These are phyloP conservation scores for Polytrichum commune DNA, from an alignment of 225 moss, liverwort and hornwort species.

Conservation along the genomic window DNA sequence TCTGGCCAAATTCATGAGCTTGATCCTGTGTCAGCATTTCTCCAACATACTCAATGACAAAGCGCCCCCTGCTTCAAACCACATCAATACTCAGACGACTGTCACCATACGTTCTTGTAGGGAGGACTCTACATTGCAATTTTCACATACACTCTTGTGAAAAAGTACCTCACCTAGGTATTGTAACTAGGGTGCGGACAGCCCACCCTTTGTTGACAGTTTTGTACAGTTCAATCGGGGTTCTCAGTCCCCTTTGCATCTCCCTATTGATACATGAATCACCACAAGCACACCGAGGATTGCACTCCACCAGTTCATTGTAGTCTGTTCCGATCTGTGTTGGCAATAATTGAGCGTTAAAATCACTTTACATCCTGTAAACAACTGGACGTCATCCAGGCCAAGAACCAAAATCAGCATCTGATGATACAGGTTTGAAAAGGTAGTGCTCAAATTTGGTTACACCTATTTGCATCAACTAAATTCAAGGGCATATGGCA, in stretches of 20 bases:
- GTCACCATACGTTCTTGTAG: too few species aligned
- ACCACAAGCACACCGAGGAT: conserved; percentile 75
- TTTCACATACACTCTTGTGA: not conserved
- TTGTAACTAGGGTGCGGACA: conserved; percentile 70
- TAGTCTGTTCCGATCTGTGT: conserved; percentile 72
- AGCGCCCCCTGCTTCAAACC: conserved; percentile 58
- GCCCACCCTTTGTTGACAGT: conserved; percentile 87
- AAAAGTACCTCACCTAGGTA: conserved; percentile 55
- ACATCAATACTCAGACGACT: not conserved
- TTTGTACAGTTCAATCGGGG: conserved; percentile 82
- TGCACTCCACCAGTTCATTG: conserved; percentile 79
- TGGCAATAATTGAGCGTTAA: not conserved
- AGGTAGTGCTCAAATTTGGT: too few species aligned
- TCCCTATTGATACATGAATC: conserved; percentile 70
- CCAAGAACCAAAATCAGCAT: not conserved
- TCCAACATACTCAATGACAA: conserved; percentile 95
- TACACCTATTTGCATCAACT: too few species aligned
- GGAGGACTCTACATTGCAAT: too few species aligned
- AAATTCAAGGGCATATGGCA: too few species aligned
- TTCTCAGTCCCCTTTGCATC: conserved; percentile 82
- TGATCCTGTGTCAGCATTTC: conserved; percentile 84
- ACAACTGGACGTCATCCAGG: not conserved
- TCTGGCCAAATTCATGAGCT: conserved; percentile 74
- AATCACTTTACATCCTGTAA: not conserved
- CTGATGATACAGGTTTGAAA: too few species aligned